Conservation (phyloP, 345 rosid species). For the Eucalyptus tenuipes region DNA sequence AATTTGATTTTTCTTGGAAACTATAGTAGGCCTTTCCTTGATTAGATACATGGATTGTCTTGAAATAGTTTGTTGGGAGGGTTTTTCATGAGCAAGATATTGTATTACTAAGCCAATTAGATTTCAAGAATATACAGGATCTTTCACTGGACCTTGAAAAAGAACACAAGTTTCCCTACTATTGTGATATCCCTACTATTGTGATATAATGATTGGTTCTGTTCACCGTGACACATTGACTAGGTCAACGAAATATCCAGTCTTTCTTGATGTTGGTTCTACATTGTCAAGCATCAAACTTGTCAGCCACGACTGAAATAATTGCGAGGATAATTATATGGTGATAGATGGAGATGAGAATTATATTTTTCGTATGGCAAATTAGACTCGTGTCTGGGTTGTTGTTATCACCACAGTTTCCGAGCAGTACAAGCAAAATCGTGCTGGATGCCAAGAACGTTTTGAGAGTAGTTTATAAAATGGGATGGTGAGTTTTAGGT, state of each 20-base stretch:
- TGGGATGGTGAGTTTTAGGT: not conserved
- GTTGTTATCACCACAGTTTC: not conserved
- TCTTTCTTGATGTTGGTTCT: not conserved
- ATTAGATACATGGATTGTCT: not conserved
- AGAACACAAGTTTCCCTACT: not conserved
- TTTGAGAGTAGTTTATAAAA: not conserved
- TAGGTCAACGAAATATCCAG: not conserved
- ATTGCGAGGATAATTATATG: not conserved
- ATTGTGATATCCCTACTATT: not conserved
- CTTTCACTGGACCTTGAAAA: not conserved
- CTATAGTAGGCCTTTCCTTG: not conserved
- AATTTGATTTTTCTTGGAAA: not conserved
- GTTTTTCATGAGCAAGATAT: not conserved
- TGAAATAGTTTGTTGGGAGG: not conserved
- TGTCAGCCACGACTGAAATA: not conserved
- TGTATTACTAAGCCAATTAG: not conserved
- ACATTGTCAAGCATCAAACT: not conserved
- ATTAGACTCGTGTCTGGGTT: not conserved
- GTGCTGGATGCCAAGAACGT: not conserved
- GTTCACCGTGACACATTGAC: not conserved
- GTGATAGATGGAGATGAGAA: not conserved
- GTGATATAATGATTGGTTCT: not conserved
- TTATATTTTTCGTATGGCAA: not conserved
- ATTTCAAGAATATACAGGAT: not conserved
- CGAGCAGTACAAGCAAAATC: not conserved